Base-by-base conservation (phyloP, 2,329 filamentous ascomycete species). In the Endoconidiophora polonica region DNA sequence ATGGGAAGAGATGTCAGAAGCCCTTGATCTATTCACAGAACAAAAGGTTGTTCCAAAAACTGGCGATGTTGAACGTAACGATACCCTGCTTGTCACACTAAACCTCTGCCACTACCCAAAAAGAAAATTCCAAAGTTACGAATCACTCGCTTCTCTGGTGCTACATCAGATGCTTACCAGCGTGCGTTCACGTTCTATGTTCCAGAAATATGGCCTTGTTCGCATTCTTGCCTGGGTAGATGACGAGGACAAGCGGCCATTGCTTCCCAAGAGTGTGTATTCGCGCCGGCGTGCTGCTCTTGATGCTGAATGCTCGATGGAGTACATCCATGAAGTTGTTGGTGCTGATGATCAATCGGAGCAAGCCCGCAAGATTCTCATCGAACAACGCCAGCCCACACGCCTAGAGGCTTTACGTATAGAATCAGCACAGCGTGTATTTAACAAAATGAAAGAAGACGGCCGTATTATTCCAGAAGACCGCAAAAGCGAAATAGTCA, bases 121-220 rank as follows among this genome's bases (percentile, higher is more conserved):
- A 46, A 71, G 66, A 48, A 58, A 59, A 4, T 79, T 70, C 56
- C 65, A 65, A 24, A 61, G 60, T 23, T 76, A 79, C 59, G 63
- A 74, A 29, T 79, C 77, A 56, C 61, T 83, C 53, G 70, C 71
- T 46, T 63, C 66, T 52, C 67, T 82, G 50, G 63, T 83, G 1
- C 59, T 81, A 1, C 72, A 76, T 58, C 77, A 83, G 59, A 72
- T 85, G 52, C 67, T 80, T 56, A 66, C 64, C 41, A 69, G 73
- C 46, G 74, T 83, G 49, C 70, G 76, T 54, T 66, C 69, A 2
- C 69, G 76, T 46, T 63, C 68, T 0, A 68, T 81, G 0, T 76
- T 93, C 57, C 82, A 94, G 57, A 68, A 70, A 24, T 88, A 86
- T 60, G 90, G 90, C 2, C 73, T 80, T 16, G 79, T 94, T 2